Evolutionary conservation across 176 grass and related monocot species (phyloP).

Genomic region (Lolium perenne): DNA sequence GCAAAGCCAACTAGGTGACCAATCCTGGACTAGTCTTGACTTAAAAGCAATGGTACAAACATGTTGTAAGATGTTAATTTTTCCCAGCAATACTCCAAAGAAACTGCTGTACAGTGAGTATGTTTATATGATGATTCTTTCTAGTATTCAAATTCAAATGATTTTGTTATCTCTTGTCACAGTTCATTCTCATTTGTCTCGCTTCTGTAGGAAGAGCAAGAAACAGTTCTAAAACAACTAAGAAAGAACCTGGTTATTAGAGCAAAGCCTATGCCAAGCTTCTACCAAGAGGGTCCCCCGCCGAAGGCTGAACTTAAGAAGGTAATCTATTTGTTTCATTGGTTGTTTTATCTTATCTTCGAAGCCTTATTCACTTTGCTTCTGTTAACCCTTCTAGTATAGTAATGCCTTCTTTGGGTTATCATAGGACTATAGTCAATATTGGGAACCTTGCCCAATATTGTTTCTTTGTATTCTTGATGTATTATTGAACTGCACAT

Average conservation of each 20-base stretch:
- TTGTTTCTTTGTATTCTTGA: constrained; percentile 1
- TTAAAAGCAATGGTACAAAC: background rate
- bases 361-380: background rate
- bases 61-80: background rate
- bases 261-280: constrained; percentile 92
- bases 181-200: constrained; percentile 25
- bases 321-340: constrained; percentile 48
- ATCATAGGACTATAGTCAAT: background rate
- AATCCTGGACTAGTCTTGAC: background rate
- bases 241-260: constrained; percentile 89
- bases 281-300: constrained; percentile 87
- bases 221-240: constrained; percentile 82
- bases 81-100: background rate
- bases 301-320: constrained; percentile 92
- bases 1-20: background rate
- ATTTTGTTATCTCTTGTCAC: constrained; percentile 15
- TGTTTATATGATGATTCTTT: constrained; percentile 14
- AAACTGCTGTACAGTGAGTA: constrained; percentile 2
- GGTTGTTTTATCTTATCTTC: constrained; percentile 8
- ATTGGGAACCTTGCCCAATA: background rate
- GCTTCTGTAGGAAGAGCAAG: constrained; percentile 86
- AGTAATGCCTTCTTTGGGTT: constrained; percentile 20
- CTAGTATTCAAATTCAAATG: constrained; percentile 14
- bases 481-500: background rate
- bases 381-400: constrained; percentile 15